A percentile compares a stretch with the other conserved stretches of the same genome.
These are phyloP conservation scores for Fusarium robinianum DNA, from an alignment of 2,329 filamentous ascomycete species.

Conservation along the genomic window DNA sequence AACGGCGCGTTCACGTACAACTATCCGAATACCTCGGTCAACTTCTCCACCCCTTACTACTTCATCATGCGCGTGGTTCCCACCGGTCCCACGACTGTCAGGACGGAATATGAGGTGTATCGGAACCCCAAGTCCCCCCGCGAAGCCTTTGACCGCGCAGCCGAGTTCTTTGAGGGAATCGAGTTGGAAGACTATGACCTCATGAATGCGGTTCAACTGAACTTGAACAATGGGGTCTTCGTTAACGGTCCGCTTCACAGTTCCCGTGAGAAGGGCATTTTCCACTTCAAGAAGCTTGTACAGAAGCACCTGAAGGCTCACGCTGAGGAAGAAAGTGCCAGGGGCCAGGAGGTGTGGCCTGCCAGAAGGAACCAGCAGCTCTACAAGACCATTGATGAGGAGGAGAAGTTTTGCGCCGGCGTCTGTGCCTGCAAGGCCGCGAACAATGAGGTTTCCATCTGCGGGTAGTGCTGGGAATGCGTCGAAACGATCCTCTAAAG, in stretches of 20 bases:
- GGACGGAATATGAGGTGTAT: slow-evolving; percentile 12
- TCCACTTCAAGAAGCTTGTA: neutral
- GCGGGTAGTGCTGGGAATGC: too few relatives aligned
- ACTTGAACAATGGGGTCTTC: neutral
- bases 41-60: slow-evolving; percentile 11
- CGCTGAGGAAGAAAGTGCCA: neutral
- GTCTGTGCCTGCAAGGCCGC: neutral
- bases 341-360: neutral
- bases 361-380: neutral
- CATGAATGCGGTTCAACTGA: neutral
- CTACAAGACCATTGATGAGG: neutral
- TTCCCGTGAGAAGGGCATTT: neutral
- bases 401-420: neutral
- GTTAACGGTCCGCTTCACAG: neutral
- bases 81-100: slow-evolving; percentile 3
- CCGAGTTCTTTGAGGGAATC: neutral
- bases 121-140: slow-evolving; percentile 2
- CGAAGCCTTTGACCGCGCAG: neutral
- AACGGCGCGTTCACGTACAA: slow-evolving; percentile 11
- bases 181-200: neutral
- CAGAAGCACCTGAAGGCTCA: neutral
- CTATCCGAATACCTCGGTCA: slow-evolving; percentile 10
- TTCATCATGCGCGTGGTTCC: slow-evolving; percentile 15
- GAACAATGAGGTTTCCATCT: neutral
- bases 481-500: too few relatives aligned